phyloP scores from a whole-genome alignment of 1,139 yeast genomes.

The Torulaspora globosa region DNA sequence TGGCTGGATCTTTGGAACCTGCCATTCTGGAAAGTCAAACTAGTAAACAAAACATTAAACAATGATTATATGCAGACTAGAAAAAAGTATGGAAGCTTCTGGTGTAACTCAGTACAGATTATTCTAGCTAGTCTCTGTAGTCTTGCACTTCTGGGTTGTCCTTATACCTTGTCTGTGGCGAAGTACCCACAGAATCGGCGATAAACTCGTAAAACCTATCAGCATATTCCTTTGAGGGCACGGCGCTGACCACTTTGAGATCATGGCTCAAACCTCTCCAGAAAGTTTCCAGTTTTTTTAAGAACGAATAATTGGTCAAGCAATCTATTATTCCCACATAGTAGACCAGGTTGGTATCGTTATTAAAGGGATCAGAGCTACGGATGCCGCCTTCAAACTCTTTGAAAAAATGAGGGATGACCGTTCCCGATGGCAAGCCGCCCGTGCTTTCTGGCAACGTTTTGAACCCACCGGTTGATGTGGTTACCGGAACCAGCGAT shows the following conservation, averaged over 20 bases:
- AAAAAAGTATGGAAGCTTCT: constrained; percentile 1
- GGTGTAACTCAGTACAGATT: background rate
- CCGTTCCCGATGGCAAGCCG: constrained; percentile 12
- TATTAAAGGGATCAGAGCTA: constrained; percentile 62
- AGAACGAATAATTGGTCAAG: constrained; percentile 73
- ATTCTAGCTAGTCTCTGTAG: constrained; percentile 21
- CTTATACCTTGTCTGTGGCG: constrained; percentile 22
- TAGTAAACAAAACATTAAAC: constrained; percentile 6
- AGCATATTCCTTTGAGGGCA: constrained; percentile 89
- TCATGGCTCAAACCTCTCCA: constrained; percentile 74
- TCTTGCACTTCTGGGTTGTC: constrained; percentile 24
- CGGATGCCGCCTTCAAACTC: constrained; percentile 84
- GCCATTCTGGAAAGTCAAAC: background rate
- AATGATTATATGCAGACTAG: background rate
- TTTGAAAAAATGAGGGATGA: constrained; percentile 52
- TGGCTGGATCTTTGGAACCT: no score
- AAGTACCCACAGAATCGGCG: constrained; percentile 30
- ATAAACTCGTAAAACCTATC: constrained; percentile 76
- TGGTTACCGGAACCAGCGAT: constrained; percentile 1
- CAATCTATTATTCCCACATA: constrained; percentile 94
- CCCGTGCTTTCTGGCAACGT: constrained; percentile 4
- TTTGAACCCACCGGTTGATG: constrained; percentile 4
- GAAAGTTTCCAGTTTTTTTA: constrained; percentile 79
- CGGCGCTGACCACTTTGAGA: constrained; percentile 71
- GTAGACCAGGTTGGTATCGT: constrained; percentile 67